Base-by-base conservation (phyloP, 2,329 filamentous ascomycete genomes). In the Penicillium sp. region DNA sequence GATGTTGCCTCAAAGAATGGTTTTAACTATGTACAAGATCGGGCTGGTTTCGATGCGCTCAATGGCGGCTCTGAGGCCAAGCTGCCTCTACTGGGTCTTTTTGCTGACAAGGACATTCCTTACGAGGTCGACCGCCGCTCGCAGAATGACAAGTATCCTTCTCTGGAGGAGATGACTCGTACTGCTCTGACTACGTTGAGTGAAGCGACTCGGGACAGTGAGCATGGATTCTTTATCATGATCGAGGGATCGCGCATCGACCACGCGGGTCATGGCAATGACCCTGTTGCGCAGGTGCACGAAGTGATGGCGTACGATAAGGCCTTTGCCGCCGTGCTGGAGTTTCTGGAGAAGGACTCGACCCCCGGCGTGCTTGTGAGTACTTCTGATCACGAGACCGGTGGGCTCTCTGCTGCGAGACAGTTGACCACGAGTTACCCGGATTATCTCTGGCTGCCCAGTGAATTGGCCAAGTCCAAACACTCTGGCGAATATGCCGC, bases 211-310 rank as follows among this genome's bases (percentile, higher is more conserved):
- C 77, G 80, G 62, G 77, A 90, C 62, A 89, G 81, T 52, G 89
- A 97, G 34, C 83, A 94, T 69, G 93, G 93, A 4, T 98, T 97
- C 76, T 98, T 98, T 71, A 76, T 98, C 59, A 95, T 98, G 91
- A 94, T 98, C 51, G 93, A 98, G 69, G 93, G 90, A 4, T 95
- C 88, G 60, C 80, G 93, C 34, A 97, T 98, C 60, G 93, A 98
- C 62, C 93, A 98, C 65, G 91, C 93, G 3, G 93, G 89, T 6
- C 87, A 93, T 64, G 80, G 79, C 53, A 93, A 93, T 58, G 87
- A 93, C 59, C 87, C 87, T 0, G 87, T 85, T 8, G 86, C 87
- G 0, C 87, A 93, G 62, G 87, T 91, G 9, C 84, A 87, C 57
- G 93, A 98, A 69, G 91, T 98, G 0, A 76, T 97, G n/a, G 91